Conservation (phyloP, 2,329 filamentous ascomycete genomes). For the Aspergillus tanneri region DNA sequence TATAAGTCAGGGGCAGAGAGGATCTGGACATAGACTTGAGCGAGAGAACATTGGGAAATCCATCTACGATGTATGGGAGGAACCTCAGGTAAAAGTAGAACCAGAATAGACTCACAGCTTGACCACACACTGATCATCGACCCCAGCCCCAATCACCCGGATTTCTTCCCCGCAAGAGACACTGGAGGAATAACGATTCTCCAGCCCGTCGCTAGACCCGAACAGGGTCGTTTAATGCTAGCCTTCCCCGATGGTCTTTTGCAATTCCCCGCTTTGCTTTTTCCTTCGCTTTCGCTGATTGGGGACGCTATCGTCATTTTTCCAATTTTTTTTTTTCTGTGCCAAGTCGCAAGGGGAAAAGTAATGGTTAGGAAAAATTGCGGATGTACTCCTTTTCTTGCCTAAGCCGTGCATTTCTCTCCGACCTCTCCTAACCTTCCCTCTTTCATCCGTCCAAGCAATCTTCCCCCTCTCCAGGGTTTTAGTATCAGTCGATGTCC, state of each 20-base stretch:
- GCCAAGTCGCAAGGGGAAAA: not conserved
- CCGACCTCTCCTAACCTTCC: not conserved
- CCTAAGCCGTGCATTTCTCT: constrained; percentile 1
- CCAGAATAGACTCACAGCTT: not conserved
- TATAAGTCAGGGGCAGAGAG: not conserved
- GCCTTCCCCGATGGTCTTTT: not conserved
- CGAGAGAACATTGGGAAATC: not conserved
- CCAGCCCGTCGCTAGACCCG: not conserved
- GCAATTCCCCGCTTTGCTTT: constrained; percentile 3
- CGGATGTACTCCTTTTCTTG: not conserved
- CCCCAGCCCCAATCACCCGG: not conserved
- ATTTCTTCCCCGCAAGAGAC: constrained; percentile 6
- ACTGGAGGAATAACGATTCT: not conserved
- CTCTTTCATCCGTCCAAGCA: constrained; percentile 2
- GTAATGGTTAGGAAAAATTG: not conserved
- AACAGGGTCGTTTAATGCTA: no score
- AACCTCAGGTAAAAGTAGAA: not conserved
- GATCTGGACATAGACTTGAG: not conserved
- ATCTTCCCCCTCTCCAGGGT: not conserved
- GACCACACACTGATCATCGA: not conserved
- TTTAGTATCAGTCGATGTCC: no score
- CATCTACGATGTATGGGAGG: not conserved
- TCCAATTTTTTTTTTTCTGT: not conserved
- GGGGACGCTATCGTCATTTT: not conserved
- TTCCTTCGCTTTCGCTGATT: not conserved